Evolutionary conservation across 2,329 filamentous ascomycete species (phyloP).

Genomic region (Alternaria gaisen): DNA sequence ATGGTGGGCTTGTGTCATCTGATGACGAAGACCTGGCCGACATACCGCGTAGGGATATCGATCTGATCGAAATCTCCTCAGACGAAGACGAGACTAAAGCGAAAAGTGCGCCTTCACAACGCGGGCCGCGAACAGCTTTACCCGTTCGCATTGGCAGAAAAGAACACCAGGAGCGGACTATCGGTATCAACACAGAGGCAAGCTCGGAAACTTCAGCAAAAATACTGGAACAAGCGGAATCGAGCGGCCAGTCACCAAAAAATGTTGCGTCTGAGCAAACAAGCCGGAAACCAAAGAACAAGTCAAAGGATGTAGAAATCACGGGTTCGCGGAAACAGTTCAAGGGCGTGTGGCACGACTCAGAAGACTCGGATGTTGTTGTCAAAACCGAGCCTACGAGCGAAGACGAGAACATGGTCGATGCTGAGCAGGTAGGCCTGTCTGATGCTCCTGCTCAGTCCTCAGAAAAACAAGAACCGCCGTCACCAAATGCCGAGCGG

Average conservation of each 20-base stretch:
- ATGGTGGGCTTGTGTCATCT: constrained; percentile 57
- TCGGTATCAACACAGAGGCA: constrained; percentile 64
- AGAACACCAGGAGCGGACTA: constrained; percentile 63
- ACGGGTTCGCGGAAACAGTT: constrained; percentile 53
- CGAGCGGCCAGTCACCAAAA: constrained; percentile 32
- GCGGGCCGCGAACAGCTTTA: constrained; percentile 35
- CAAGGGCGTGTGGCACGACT: constrained; percentile 57
- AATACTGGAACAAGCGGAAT: constrained; percentile 48
- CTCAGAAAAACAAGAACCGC: constrained; percentile 36
- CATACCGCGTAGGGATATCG: constrained; percentile 62
- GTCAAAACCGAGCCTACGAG: constrained; percentile 66
- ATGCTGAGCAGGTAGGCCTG: constrained; percentile 39
- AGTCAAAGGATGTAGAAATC: constrained; percentile 55
- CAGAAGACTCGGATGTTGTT: constrained; percentile 49
- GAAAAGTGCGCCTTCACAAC: constrained; percentile 29
- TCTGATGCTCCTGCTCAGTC: constrained; percentile 14
- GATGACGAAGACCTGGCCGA: constrained; percentile 60
- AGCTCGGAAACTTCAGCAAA: constrained; percentile 57
- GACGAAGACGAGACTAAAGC: constrained; percentile 57
- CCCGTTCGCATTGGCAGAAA: constrained; percentile 66
- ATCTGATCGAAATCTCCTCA: constrained; percentile 66
- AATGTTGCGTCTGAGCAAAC: constrained; percentile 28
- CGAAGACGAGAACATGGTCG: constrained; percentile 52
- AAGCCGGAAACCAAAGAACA: constrained; percentile 50
- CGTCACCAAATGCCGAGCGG: constrained; percentile 47